Evolutionary conservation across 495 filamentous ascomycete species (phyloP).

Genomic region (Annulohypoxylon maeteangense): DNA sequence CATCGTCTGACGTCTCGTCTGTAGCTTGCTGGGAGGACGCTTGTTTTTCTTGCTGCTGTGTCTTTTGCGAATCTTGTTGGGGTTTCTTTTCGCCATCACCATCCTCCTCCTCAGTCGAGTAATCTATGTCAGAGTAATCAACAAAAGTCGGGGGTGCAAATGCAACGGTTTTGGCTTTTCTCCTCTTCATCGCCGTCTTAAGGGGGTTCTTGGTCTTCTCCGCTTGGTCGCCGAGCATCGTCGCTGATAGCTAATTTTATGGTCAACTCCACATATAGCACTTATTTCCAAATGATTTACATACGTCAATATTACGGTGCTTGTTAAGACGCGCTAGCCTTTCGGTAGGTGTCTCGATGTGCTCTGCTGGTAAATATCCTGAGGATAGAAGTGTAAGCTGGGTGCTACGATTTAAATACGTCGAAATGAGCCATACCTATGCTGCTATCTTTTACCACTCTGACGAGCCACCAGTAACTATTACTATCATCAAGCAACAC

Average conservation of each 20-base stretch:
- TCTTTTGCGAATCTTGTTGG: conserved; percentile 51
- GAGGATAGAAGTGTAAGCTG: conserved; percentile 35
- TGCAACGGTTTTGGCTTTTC: conserved; percentile 88
- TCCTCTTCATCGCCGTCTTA: conserved; percentile 87
- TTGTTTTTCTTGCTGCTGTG: conserved; percentile 49
- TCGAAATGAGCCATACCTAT: conserved; percentile 73
- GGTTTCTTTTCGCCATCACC: conserved; percentile 63
- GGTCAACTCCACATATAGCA: conserved; percentile 21
- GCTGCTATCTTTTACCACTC: conserved; percentile 95
- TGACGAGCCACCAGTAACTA: conserved; percentile 99
- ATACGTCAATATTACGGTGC: conserved; percentile 95
- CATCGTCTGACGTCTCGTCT: conserved; percentile 50
- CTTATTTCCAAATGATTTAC: conserved; percentile 44
- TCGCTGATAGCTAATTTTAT: conserved; percentile 76
- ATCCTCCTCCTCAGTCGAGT: conserved; percentile 88
- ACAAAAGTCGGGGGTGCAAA: conserved; percentile 89
- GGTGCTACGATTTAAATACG: conserved; percentile 4
- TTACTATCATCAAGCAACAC: conserved; percentile 99
- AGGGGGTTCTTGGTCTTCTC: conserved; percentile 91
- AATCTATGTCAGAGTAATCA: conserved; percentile 90
- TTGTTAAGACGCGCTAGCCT: conserved; percentile 94
- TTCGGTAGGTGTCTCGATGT: conserved; percentile 98
- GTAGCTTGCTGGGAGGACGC: conserved; percentile 44
- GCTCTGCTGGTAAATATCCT: conserved; percentile 97
- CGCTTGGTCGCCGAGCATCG: conserved; percentile 91